Conservation (phyloP, 2,329 filamentous ascomycete genomes). For the Hymenoscyphus infarciens region DNA sequence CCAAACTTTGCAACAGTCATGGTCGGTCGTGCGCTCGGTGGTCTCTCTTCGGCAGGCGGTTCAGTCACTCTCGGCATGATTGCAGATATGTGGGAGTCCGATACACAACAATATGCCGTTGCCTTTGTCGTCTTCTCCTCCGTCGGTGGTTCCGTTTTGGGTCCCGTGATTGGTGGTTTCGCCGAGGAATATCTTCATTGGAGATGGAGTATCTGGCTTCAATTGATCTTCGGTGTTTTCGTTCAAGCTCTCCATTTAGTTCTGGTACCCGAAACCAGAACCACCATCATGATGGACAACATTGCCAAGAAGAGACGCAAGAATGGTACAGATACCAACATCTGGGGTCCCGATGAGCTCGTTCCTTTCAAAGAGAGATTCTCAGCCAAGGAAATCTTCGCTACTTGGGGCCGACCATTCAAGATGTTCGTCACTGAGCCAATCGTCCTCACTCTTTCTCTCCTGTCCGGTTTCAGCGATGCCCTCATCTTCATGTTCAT, state of each 20-base stretch:
- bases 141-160: slow-evolving; percentile 71
- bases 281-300: slow-evolving; percentile 72
- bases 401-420: slow-evolving; percentile 62
- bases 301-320: slow-evolving; percentile 73
- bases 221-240: slow-evolving; percentile 71
- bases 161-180: slow-evolving; percentile 76
- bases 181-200: slow-evolving; percentile 64
- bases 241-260: slow-evolving; percentile 66
- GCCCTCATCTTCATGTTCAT: slow-evolving; percentile 77
- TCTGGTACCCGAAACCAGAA: slow-evolving; percentile 73
- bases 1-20: slow-evolving; percentile 70
- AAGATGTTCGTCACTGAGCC: slow-evolving; percentile 72
- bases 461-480: slow-evolving; percentile 70
- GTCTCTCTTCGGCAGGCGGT: slow-evolving; percentile 67
- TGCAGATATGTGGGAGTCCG: slow-evolving; percentile 68
- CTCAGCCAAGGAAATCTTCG: slow-evolving; percentile 52
- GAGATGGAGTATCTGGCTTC: slow-evolving; percentile 82
- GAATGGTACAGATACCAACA: slow-evolving; percentile 48
- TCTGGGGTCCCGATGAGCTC: slow-evolving; percentile 73
- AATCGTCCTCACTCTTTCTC: slow-evolving; percentile 66
- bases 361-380: slow-evolving; percentile 57
- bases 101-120: slow-evolving; percentile 71
- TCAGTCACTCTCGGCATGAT: slow-evolving; percentile 74
- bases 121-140: slow-evolving; percentile 76
- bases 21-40: slow-evolving; percentile 66